Conservation (phyloP, 208 protist genomes). For the Crithidia thermophila region DNA sequence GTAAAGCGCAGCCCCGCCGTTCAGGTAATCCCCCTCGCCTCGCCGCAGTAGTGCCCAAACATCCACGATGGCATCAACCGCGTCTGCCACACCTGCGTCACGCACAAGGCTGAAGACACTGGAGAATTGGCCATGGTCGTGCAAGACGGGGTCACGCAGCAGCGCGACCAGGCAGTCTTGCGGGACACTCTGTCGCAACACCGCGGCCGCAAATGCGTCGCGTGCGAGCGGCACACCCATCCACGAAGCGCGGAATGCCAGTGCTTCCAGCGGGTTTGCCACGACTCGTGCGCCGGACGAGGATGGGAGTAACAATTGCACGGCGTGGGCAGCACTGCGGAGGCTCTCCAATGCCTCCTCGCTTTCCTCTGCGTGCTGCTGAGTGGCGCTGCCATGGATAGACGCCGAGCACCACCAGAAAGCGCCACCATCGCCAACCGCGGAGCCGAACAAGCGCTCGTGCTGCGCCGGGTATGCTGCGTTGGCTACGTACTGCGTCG, state of each 20-base stretch:
- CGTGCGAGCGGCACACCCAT: constrained; percentile 42
- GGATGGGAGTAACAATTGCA: background rate
- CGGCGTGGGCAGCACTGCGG: background rate
- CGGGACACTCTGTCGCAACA: constrained; percentile 45
- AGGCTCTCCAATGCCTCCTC: background rate
- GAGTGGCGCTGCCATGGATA: background rate
- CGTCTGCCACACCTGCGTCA: constrained; percentile 38
- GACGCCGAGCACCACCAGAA: constrained; percentile 36
- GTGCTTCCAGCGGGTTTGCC: constrained; percentile 71
- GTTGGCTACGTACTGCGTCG: constrained; percentile 69
- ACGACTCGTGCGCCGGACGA: constrained; percentile 55
- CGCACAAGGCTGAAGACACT: constrained; percentile 53
- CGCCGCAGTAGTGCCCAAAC: constrained; percentile 25
- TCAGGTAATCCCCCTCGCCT: constrained; percentile 26
- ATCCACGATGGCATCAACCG: constrained; percentile 22
- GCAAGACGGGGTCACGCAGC: constrained; percentile 45
- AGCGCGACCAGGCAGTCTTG: constrained; percentile 42
- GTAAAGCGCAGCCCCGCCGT: constrained; percentile 16
- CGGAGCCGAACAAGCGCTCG: constrained; percentile 25
- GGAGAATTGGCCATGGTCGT: constrained; percentile 23
- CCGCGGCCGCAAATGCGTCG: constrained; percentile 59
- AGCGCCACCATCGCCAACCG: background rate
- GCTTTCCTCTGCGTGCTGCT: background rate
- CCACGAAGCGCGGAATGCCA: constrained; percentile 78
- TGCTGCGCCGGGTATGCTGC: constrained; percentile 71